phyloP scores from a whole-genome alignment of 1,284 basidiomycete genomes.

The Malassezia furfur region DNA sequence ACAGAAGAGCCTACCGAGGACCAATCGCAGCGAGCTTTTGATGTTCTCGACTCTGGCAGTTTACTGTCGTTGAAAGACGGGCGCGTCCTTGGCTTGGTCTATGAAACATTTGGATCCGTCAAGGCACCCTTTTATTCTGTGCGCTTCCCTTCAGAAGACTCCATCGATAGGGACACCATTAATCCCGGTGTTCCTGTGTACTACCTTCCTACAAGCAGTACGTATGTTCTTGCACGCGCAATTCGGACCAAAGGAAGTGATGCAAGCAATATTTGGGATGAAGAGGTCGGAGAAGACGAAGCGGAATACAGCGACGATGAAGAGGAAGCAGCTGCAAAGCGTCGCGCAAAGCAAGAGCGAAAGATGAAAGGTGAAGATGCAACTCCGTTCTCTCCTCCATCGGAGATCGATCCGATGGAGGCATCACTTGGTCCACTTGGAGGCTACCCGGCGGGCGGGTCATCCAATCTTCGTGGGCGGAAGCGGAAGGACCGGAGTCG shows the following conservation, averaged over 20 bases:
- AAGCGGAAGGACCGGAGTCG: not conserved
- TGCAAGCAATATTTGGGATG: constrained; percentile 81
- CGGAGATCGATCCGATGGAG: constrained; percentile 3
- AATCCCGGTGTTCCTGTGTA: constrained; percentile 53
- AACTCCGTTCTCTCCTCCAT: no score
- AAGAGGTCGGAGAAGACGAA: constrained; percentile 74
- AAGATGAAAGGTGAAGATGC: not conserved
- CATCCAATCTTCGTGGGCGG: not conserved
- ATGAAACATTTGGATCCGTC: constrained; percentile 82
- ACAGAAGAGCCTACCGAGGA: not conserved
- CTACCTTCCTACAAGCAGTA: constrained; percentile 66
- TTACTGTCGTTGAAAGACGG: constrained; percentile 73
- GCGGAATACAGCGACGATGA: constrained; percentile 85
- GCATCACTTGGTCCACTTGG: constrained; percentile 14
- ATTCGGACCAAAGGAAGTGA: constrained; percentile 68
- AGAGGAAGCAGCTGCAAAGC: constrained; percentile 62
- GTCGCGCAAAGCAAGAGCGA: constrained; percentile 39
- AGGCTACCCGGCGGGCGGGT: not conserved
- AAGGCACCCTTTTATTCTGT: constrained; percentile 73
- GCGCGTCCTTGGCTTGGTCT: constrained; percentile 72
- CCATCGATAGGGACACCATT: constrained; percentile 38
- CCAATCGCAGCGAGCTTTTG: not conserved
- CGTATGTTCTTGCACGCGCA: constrained; percentile 65
- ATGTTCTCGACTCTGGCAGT: constrained; percentile 81
- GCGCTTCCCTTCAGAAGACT: constrained; percentile 48